phyloP scores from a whole-genome alignment of 176 grass and related monocot species.

The Zea mays region Zm-B73-REFERENCE-NAM-5.0 NC_050099.1:182625001-182625500 shows the following conservation, averaged over 20 bases:
- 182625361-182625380: slow-evolving; percentile 52
- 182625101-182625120: slow-evolving; percentile 98
- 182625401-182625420: slow-evolving; percentile 90
- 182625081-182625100: slow-evolving; percentile 72
- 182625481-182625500: slow-evolving; percentile 84
- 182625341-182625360: slow-evolving; percentile 76
- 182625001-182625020: too few species aligned
- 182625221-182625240: slow-evolving; percentile 99
- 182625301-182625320: slow-evolving; percentile 99
- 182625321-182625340: slow-evolving; percentile 85
- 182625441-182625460: slow-evolving; percentile 91
- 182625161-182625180: slow-evolving; percentile 28
- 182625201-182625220: slow-evolving; percentile 83
- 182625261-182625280: slow-evolving; percentile 75
- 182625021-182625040: slow-evolving; percentile 40
- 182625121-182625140: slow-evolving; percentile 90
- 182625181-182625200: slow-evolving; percentile 75
- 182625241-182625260: slow-evolving; percentile 77
- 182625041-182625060: slow-evolving; percentile 67
- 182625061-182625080: slow-evolving; percentile 86
- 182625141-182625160: background rate
- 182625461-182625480: slow-evolving; percentile 72
- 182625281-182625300: slow-evolving; percentile 98
- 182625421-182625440: slow-evolving; percentile 90
- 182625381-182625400: slow-evolving; percentile 76